phyloP scores from a whole-genome alignment of 306 rosid genomes.

The Cyclanthera cordifolia region DNA sequence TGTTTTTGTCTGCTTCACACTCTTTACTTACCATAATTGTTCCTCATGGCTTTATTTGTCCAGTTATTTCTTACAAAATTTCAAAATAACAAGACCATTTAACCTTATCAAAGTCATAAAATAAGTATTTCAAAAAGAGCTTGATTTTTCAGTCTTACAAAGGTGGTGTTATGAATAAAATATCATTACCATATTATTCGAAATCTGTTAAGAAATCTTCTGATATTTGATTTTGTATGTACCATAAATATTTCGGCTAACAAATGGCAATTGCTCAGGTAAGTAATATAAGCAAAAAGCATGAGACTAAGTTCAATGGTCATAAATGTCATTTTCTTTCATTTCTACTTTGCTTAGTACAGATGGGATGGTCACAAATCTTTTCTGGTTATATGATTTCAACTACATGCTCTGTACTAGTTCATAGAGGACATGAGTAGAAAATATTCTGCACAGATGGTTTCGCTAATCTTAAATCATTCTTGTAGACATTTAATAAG shows the following conservation, averaged over 20 bases:
- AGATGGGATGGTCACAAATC: not conserved
- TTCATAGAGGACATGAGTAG: slow-evolving; percentile 1
- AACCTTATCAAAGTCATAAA: not conserved
- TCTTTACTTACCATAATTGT: too few species aligned
- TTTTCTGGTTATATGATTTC: not conserved
- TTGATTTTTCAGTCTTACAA: not conserved
- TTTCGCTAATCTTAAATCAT: not conserved
- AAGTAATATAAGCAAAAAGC: not conserved
- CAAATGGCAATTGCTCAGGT: too few species aligned
- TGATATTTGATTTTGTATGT: too few species aligned
- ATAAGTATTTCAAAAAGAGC: not conserved
- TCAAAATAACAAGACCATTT: not conserved
- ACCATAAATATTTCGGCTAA: too few species aligned
- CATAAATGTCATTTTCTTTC: not conserved
- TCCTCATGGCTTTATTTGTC: not conserved
- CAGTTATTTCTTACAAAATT: not conserved
- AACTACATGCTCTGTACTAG: not conserved
- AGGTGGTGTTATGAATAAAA: too few species aligned
- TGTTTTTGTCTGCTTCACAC: too few species aligned
- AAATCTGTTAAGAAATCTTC: too few species aligned
- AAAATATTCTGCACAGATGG: not conserved
- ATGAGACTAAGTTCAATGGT: not conserved
- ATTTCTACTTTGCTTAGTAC: not conserved
- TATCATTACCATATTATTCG: too few species aligned
- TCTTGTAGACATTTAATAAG: slow-evolving; percentile 82